Conservation (phyloP, 2,329 filamentous ascomycete genomes). For the Diplodia sapinea region DNA sequence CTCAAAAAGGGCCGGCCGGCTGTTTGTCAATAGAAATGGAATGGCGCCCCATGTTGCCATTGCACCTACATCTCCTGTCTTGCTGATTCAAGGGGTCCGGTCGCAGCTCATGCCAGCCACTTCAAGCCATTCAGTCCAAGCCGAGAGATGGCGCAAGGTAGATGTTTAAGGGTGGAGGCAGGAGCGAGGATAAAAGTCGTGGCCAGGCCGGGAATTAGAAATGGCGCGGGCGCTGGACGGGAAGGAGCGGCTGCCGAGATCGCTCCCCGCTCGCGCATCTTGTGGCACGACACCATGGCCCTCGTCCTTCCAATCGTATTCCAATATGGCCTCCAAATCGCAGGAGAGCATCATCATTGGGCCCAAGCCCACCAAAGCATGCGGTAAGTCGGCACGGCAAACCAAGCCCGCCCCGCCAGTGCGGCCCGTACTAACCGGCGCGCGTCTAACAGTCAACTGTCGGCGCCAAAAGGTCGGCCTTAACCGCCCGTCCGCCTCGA, state of each 20-base stretch:
- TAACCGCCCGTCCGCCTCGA: not conserved
- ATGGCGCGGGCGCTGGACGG: not conserved
- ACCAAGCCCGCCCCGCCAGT: not conserved
- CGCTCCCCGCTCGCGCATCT: constrained; percentile 16
- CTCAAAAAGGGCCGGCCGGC: not conserved
- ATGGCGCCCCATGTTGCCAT: not conserved
- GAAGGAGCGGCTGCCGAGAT: constrained; percentile 16
- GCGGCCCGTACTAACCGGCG: not conserved
- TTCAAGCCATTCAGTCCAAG: not conserved
- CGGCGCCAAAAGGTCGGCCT: constrained; percentile 34
- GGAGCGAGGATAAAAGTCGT: not conserved
- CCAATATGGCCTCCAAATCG: constrained; percentile 24
- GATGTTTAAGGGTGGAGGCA: not conserved
- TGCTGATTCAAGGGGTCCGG: too few species aligned
- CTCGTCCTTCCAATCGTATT: constrained; percentile 19
- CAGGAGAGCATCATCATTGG: constrained; percentile 29
- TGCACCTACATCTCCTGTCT: not conserved
- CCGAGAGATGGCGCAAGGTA: not conserved
- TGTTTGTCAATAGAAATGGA: not conserved
- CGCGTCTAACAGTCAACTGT: constrained; percentile 32
- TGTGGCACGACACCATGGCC: constrained; percentile 22
- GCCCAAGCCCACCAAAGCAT: constrained; percentile 34
- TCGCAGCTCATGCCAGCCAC: not conserved
- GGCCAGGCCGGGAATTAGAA: not conserved
- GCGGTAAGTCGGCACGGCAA: constrained; percentile 28